Base-by-base conservation (phyloP, 768 basidiomycete genomes). In the Russula sp. region DNA sequence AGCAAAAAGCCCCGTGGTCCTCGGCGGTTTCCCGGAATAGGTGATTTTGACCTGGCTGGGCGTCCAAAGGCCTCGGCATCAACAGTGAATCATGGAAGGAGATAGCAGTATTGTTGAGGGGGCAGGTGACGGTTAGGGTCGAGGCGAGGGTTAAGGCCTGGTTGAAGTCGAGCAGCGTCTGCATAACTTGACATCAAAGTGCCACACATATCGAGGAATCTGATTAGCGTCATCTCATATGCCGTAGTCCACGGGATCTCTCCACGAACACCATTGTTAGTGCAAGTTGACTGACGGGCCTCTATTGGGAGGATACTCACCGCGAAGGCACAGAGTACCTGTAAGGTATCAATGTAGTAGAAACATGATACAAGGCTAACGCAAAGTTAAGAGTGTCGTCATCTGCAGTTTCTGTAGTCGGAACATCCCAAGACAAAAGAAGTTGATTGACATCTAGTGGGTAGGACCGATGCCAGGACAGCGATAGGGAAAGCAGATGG, bases 81-180 rank as follows among this genome's bases (percentile, higher is more conserved):
- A 37, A 5, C 10, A 11, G 10, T 37, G 10, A 11, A 7, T 37
- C 35, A 7, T 44, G 16, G 42, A 80, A 77, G n/a, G 82, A 79
- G 8, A 83, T 74, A 40, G 76, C 59, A 6, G 79, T 75, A 74
- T 83, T 84, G 65, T 73, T 67, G 8, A 72, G 59, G 2, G 84
- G 83, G 74, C 84, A 85, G 1, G 69, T 68, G 39, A 69, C 74
- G 74, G 84, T 81, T 73, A 81, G 80, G 37, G 64, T 66, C 65
- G 71, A 70, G 3, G 80, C 75, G 58, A 82, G 74, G 2, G 80
- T 79, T 75, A 74, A 82, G 13, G 40, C 13, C 11, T 80, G 76
- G 69, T 75, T 69, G 16, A 68, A 51, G 16, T 48, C 52, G 31
- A 73, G 67, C 5, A 71, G 71, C 7, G 65, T 68, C 52, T 62